Conservation (phyloP, 2,329 filamentous ascomycete species). For the Colletotrichum camelliae region DNA sequence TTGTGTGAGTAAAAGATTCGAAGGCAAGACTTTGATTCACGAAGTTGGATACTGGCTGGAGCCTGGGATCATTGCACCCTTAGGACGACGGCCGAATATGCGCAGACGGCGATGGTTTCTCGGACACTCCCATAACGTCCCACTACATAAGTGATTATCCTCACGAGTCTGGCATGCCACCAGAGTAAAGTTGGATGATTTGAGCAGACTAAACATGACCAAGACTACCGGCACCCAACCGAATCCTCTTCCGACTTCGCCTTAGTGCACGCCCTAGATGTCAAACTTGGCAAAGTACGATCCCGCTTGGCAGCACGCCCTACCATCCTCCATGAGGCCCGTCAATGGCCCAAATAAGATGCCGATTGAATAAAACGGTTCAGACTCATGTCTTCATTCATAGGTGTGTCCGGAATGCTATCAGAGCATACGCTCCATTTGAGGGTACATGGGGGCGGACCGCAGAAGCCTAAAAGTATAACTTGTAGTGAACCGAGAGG, state of each 20-base stretch:
- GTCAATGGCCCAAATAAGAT: not conserved
- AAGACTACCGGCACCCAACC: not conserved
- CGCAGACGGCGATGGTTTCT: not conserved
- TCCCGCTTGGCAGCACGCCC: not conserved
- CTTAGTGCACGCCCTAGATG: not conserved
- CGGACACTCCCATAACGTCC: not conserved
- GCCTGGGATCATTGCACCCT: not conserved
- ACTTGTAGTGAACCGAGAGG: not conserved
- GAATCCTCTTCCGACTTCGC: not conserved
- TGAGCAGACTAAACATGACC: too few species aligned
- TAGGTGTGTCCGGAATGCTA: not conserved
- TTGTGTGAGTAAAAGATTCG: not conserved
- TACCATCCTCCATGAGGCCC: not conserved
- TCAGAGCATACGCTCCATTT: not conserved
- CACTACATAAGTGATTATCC: not conserved
- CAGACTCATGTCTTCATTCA: not conserved
- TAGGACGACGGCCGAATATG: not conserved
- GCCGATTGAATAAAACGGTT: not conserved
- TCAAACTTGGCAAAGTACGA: not conserved
- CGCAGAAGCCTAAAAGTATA: not conserved
- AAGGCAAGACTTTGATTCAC: not conserved
- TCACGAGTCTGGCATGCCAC: not conserved
- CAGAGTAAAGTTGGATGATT: too few species aligned
- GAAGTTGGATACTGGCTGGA: not conserved
- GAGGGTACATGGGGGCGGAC: not conserved